These are phyloP conservation scores for Pleurotus citrinopileatus DNA, from an alignment of 768 basidiomycete species.

Conservation along the genomic window DNA sequence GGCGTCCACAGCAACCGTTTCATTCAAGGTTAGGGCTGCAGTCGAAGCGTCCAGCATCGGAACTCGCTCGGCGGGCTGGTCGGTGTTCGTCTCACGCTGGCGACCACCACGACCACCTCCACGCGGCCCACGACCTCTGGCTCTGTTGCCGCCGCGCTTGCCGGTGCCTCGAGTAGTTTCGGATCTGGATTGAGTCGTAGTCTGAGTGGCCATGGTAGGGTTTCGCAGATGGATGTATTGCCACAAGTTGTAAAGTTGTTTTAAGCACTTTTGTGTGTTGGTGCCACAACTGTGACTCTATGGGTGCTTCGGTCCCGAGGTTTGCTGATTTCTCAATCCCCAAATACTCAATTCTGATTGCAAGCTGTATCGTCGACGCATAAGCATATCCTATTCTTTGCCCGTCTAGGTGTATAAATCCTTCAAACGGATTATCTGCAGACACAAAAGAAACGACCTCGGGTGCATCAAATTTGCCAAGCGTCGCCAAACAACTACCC, in stretches of 20 bases:
- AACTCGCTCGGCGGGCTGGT: neutral
- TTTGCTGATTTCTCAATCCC: too few species aligned
- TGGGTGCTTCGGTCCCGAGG: too few species aligned
- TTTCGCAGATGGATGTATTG: neutral
- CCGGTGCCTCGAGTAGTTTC: neutral
- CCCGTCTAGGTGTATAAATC: too few species aligned
- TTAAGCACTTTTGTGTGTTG: too few species aligned
- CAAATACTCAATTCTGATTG: too few species aligned
- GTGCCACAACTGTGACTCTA: too few species aligned
- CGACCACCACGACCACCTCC: neutral
- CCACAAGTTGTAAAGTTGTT: neutral
- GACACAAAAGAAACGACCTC: too few species aligned
- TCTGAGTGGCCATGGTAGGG: conserved; percentile 1
- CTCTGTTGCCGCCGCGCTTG: conserved; percentile 5
- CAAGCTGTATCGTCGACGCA: too few species aligned
- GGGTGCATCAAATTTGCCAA: neutral
- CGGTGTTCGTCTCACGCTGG: neutral
- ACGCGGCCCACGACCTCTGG: neutral
- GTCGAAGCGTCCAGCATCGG: neutral
- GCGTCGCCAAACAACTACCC: conserved; percentile 1
- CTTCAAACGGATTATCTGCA: too few species aligned
- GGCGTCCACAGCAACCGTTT: neutral
- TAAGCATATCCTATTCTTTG: too few species aligned
- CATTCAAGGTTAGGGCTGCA: neutral
- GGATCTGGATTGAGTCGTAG: neutral